These are phyloP conservation scores for Penicillium paxilli DNA, from an alignment of 495 filamentous ascomycete species.

Conservation along the genomic window DNA sequence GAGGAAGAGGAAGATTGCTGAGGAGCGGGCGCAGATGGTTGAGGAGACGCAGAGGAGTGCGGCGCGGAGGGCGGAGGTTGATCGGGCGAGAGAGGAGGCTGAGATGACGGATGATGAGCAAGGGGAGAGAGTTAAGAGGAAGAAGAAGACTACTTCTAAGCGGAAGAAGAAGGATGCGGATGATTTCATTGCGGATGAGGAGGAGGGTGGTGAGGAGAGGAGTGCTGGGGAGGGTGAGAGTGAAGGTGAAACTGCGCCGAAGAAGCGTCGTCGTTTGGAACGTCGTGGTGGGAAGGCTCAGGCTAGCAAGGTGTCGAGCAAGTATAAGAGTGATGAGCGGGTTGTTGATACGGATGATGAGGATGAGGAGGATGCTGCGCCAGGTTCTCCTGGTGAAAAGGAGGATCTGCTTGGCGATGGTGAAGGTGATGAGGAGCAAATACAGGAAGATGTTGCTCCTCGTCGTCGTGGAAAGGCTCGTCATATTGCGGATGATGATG, in stretches of 20 bases:
- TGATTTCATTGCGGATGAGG: slow-evolving; percentile 28
- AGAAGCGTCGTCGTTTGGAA: slow-evolving; percentile 52
- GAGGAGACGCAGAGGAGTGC: slow-evolving; percentile 74
- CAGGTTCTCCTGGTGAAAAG: slow-evolving; percentile 20
- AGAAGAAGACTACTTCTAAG: slow-evolving; percentile 58
- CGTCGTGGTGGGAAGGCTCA: slow-evolving; percentile 55
- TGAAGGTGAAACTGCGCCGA: slow-evolving; percentile 41
- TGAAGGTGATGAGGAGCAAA: slow-evolving; percentile 31
- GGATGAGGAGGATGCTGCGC: slow-evolving; percentile 37
- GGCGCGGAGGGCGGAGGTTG: slow-evolving; percentile 69
- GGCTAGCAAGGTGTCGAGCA: slow-evolving; percentile 36
- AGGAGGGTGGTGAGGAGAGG: slow-evolving; percentile 9
- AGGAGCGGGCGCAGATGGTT: slow-evolving; percentile 76
- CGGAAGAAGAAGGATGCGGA: slow-evolving; percentile 65
- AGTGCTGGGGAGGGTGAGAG: slow-evolving; percentile 30
- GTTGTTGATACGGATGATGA: slow-evolving; percentile 73
- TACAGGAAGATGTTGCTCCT: slow-evolving; percentile 30
- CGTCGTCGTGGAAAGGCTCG: slow-evolving; percentile 39
- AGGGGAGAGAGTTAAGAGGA: slow-evolving; percentile 72
- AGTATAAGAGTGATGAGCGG: slow-evolving; percentile 80
- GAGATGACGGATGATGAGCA: slow-evolving; percentile 75
- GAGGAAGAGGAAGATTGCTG: slow-evolving; percentile 72
- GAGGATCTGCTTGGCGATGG: slow-evolving; percentile 32
- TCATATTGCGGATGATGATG: slow-evolving; percentile 46
- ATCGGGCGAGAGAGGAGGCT: slow-evolving; percentile 63